Base-by-base conservation (phyloP, 2,329 filamentous ascomycete genomes). In the Fusarium sp. region DNA sequence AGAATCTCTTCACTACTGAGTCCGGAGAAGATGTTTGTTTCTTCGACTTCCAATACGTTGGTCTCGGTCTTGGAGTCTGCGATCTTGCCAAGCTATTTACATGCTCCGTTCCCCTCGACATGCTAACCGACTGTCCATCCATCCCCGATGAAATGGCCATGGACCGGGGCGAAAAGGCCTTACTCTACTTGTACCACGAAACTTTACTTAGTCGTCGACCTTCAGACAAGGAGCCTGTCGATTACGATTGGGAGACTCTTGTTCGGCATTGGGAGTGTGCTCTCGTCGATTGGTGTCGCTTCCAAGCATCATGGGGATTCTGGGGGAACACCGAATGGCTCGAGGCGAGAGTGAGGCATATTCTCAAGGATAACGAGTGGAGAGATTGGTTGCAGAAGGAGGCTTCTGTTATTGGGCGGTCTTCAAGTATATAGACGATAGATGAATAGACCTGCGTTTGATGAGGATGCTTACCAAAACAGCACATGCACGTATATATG, bases 21-120 rank as follows among this genome's bases (percentile, higher is more conserved):
- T 70, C 76, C 0, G 88, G 87, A 2, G 78, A 85, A 4, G 64
- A 80, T 6, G 88, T 90, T 3, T 89, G 88, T 1, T 90, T 92
- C 69, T 92, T 89, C 73, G 91, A 92, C 75, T 92, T 92, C 60
- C 90, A 92, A 71, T 92, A 92, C 70, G 85, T 87, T 0, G 91
- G 91, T 0, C 78, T 91, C 0, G 90, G 90, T 0, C 76, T 92
- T 0, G 90, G 90, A 0, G 89, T 89, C 0, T 90, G 89, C 69
- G 91, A 92, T 76, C 80, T 92, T 0, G 90, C 89, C 4, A 92
- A 92, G 75, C 78, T 92, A 1, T 90, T 91, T 65, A 92, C 90
- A 0, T 91, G 89, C 77, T 91, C 90, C 4, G 84, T 92, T 1
- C 89, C 89, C 0, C 40, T 88, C 10, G 69, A 79, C 5, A 84